Evolutionary conservation across 2,329 filamentous ascomycete species (phyloP), one percentile per base, ranked within the genome.

Genomic region (Cordyceps tenuipes): DNA sequence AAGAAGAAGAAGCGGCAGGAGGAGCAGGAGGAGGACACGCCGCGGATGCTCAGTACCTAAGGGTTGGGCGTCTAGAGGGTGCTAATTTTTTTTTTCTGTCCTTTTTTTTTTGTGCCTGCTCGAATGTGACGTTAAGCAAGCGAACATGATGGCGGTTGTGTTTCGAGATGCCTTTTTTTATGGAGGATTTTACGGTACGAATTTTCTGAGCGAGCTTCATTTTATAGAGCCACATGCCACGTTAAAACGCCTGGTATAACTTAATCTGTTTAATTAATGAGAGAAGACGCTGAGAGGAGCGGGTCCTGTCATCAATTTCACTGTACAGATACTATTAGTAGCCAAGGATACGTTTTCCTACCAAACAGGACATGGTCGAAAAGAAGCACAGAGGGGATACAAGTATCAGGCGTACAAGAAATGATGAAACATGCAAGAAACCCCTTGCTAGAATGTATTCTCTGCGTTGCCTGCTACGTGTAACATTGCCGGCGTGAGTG

Each of bases 1-100:
- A 77, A 78, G 67, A 74, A 72, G 62, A 66, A 70, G 53, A 71
- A 69, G 51, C 70, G 69, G 51, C 64, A 66, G 26, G 60, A 64
- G 23, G 29, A 66, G 26, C 59, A 64, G 26, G 31, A 48, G 21
- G 41, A 53, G 19, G 50, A 53, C 34, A 41, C 41, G 31, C 39
- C 49, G 5, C 49, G 34, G 34, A 39, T 48, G 12, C 19, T 59
- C 19, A 52, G 39, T 13, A 41, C 19, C 10, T 59, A 39, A 52
- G 31, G 17, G 9, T 2, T 2, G 26, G 29, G 5, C 19, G 9
- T n/a, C 17, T 46, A 10, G 46, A 5, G 29, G 10, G 46, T 29
- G 29, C 29, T 29, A 2, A 10, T 17, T n/a, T 1, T 34, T 23
- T 31, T 10, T 26, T 56, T 17, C n/a, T n/a, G n/a, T n/a, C n/a